Conservation (phyloP, 345 rosid genomes). For the Capsella bursapastoris region DNA sequence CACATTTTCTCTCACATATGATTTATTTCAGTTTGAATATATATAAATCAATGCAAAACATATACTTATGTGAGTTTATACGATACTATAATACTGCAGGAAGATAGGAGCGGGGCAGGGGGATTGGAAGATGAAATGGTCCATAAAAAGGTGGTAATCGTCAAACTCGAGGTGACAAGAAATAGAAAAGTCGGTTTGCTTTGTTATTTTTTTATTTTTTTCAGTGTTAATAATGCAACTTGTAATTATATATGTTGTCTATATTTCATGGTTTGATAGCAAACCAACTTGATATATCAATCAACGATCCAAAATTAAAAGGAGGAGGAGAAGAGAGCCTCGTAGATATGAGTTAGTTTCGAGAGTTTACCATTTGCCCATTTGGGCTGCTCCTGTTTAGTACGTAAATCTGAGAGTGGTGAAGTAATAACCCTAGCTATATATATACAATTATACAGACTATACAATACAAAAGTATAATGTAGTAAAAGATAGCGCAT, state of each 20-base stretch:
- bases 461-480: neutral
- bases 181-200: constrained; percentile 30
- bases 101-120: constrained; percentile 21
- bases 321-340: neutral
- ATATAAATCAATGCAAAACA: neutral
- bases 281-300: constrained; percentile 22
- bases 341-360: neutral
- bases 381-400: constrained; percentile 10
- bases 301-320: constrained; percentile 4
- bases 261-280: constrained; percentile 18
- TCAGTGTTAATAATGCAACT: constrained; percentile 29
- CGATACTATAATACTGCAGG: neutral
- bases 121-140: constrained; percentile 24
- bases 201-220: constrained; percentile 12
- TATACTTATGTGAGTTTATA: neutral
- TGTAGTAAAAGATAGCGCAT: neutral
- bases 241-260: constrained; percentile 33
- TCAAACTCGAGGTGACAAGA: constrained; percentile 33
- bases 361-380: constrained; percentile 19
- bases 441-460: too few relatives aligned
- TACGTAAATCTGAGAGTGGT: too few relatives aligned
- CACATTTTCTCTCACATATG: too few relatives aligned
- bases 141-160: constrained; percentile 21
- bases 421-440: too few relatives aligned
- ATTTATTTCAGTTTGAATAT: too few relatives aligned